Conservation (phyloP, 2,329 filamentous ascomycete species). For the Alternaria postmessia region DNA sequence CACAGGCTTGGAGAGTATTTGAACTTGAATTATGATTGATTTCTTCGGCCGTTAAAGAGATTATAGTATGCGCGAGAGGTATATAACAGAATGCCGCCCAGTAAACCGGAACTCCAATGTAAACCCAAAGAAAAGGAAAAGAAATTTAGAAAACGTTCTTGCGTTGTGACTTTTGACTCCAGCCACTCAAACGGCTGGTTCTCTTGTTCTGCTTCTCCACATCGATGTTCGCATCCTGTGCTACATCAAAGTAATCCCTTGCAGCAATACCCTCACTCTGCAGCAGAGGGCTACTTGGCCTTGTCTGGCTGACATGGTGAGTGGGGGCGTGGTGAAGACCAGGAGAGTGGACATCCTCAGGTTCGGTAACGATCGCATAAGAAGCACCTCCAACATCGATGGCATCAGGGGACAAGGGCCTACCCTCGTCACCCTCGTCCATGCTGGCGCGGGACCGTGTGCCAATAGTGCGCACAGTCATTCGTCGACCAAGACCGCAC, state of each 20-base stretch:
- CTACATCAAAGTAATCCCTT: slow-evolving; percentile 6
- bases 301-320: neutral
- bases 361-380: slow-evolving; percentile 1
- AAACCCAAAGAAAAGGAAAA: neutral
- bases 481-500: slow-evolving; percentile 28
- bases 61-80: neutral
- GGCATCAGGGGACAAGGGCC: neutral
- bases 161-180: neutral
- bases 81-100: slow-evolving; percentile 3
- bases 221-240: neutral
- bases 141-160: neutral
- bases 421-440: neutral
- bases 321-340: neutral
- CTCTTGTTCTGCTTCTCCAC: slow-evolving; percentile 2
- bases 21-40: neutral
- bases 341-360: neutral
- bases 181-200: neutral
- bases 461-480: slow-evolving; percentile 32
- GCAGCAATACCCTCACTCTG: slow-evolving; percentile 9
- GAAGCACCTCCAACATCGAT: neutral
- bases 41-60: neutral
- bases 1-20: too few species aligned
- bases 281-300: slow-evolving; percentile 3
- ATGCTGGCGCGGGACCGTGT: neutral
- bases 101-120: neutral